Base-by-base conservation (phyloP, 441 rosid species). In the Euphorbia corollata region DNA sequence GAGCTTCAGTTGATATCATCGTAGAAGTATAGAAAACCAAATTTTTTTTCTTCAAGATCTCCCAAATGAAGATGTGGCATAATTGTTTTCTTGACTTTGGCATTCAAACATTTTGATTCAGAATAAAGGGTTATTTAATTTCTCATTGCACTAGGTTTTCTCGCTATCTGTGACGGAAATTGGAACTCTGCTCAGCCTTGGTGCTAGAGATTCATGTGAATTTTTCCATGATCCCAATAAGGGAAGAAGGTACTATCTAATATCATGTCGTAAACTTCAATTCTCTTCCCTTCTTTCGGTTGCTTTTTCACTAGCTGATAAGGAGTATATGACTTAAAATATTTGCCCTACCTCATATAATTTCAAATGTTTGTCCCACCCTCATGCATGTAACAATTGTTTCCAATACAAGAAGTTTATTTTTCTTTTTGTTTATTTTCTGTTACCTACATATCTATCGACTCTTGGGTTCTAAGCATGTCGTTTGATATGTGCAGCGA, bases 201-300 rank as follows among this genome's bases (percentile, higher is more conserved):
- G 96, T 50, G 71, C 85, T 36, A 85, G 70, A 68, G 98, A 84
- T 65, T 88, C 95, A 4, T 91, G 93, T 54, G 95, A 93, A 41
- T 89, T 93, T 81, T 91, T 89, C 64, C 97, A 93, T 71, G 96
- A 93, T 71, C 95, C 96, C 24, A 76, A 76, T 43, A 93, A 83
- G 77, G 96, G 97, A 65, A 93, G 75, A 77, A 85, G 95, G 99
- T 91, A 86, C 58, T 9, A 15, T 77, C 61, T 66, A 9, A 6
- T 30, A 45, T 61, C 59, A 4, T 32, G 12, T 36, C 9, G 64
- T 57, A 38, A 47, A 71, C 16, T 56, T 68, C 27, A 36, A 19
- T 20, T 22, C 20, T 51, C 8, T 27, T 59, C 50, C 62, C 8
- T 24, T 13, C 7, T 27, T 12, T 59, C 19, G 19, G 30, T 60